Base-by-base conservation (phyloP, 495 filamentous ascomycete genomes). In the Annulohypoxylon moriforme region DNA sequence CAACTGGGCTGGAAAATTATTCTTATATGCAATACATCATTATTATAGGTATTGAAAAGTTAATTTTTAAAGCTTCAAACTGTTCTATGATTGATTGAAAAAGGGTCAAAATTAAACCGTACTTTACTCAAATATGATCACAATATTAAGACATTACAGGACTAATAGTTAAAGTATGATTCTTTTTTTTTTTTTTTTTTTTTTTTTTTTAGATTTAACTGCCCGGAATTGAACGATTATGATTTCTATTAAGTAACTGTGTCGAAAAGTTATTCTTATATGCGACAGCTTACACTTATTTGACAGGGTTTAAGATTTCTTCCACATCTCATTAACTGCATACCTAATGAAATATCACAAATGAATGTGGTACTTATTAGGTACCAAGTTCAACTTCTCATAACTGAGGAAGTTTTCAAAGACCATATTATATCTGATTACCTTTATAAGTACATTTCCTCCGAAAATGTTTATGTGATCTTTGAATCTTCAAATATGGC, bases 271-370 rank as follows among this genome's bases (percentile, higher is more conserved):
- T 40, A 40, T 14, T 14, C 1, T n/a, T 40, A 1, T 40, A 14
- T n/a, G 0, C 14, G 1, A n/a, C n/a, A 40, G 14, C 4, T 4
- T n/a, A 40, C n/a, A 4, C 10, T 40, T 40, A 40, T 40, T 14
- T 40, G 4, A 40, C 13, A 40, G 36, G 36, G 36, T 14, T 40
- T 40, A 40, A 40, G 11, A 11, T 57, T 58, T 34, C 29, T 24
- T 63, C 33, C 27, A 36, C 16, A n/a, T 44, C 25, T 24, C 55
- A 29, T 52, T 60, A 67, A 67, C 33, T 52, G 64, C 64, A 67
- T 67, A n/a, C n/a, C n/a, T n/a, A 67, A 67, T 20, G 4, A 27
- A 52, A n/a, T 13, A 27, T 27, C 47, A 27, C 22, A 52, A 25
- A 29, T 22, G 29, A 56, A 36, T 56, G 6, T 10, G 36, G 14